phyloP scores from a whole-genome alignment of 2,329 filamentous ascomycete genomes.

The Metarhizium anisopliae region DNA sequence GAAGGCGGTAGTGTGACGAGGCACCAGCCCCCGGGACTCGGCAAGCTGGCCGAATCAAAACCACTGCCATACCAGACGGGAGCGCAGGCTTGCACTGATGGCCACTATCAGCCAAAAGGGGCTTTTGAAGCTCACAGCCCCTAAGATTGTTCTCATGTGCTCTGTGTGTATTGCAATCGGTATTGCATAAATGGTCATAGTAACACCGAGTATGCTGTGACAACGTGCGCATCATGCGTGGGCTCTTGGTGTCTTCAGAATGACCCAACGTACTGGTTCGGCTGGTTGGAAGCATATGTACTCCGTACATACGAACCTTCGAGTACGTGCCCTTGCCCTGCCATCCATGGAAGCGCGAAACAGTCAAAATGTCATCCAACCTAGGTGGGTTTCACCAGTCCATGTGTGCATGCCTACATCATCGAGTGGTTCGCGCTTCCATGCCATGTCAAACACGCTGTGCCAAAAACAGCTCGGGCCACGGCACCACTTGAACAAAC shows the following conservation, averaged over 20 bases:
- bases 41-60: background rate
- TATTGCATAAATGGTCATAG: background rate
- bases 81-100: background rate
- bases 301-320: background rate
- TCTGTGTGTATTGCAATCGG: background rate
- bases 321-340: background rate
- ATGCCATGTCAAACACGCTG: background rate
- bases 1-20: background rate
- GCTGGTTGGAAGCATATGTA: background rate
- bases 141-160: background rate
- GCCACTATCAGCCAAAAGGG: too few relatives aligned
- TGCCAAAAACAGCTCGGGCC: background rate
- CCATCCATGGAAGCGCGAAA: background rate
- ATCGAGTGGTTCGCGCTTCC: background rate
- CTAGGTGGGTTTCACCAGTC: background rate
- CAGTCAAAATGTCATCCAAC: background rate
- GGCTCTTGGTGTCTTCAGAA: background rate
- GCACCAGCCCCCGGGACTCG: background rate
- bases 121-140: background rate
- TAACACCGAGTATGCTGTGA: background rate
- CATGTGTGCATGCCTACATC: background rate
- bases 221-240: background rate
- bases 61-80: background rate
- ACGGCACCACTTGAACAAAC: background rate
- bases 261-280: background rate